Percentiles rank a stretch among this genome's conserved stretches.
Conservation (phyloP, 176 grass and related monocot genomes). For the Thalia dealbata region DNA sequence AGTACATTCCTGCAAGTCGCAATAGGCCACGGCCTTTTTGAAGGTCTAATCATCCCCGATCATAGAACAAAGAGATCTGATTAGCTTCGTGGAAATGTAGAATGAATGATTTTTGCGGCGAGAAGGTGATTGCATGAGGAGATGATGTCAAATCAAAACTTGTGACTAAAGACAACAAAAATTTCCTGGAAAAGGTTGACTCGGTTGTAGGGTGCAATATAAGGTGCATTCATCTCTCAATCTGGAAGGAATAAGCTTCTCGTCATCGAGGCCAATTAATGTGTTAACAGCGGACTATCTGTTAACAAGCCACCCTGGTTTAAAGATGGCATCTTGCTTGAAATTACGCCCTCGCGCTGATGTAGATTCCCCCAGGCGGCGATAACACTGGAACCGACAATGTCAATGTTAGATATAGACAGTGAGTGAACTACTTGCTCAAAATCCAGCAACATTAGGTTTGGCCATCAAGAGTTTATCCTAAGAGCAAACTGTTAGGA, state of each 20-base stretch:
- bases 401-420: not conserved
- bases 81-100: not conserved
- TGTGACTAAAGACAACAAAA: not conserved
- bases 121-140: not conserved
- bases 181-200: not conserved
- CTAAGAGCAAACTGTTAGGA: not conserved
- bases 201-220: not conserved
- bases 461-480: not conserved
- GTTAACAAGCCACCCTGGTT: slow-evolving; percentile 63
- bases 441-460: not conserved
- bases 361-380: slow-evolving; percentile 73
- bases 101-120: not conserved
- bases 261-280: no score
- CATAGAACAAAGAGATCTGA: not conserved
- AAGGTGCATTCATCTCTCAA: not conserved
- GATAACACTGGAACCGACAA: slow-evolving; percentile 63
- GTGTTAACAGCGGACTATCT: slow-evolving; percentile 50
- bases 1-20: not conserved
- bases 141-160: not conserved
- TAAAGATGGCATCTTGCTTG: slow-evolving; percentile 61
- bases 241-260: not conserved
- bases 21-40: no score
- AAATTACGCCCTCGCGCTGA: slow-evolving; percentile 38
- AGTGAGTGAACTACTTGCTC: not conserved
- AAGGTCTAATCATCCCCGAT: not conserved